A percentile compares a stretch with the other conserved stretches of the same genome.
phyloP scores from a whole-genome alignment of 148 eudicot species.

The Arbutus unedo region DNA sequence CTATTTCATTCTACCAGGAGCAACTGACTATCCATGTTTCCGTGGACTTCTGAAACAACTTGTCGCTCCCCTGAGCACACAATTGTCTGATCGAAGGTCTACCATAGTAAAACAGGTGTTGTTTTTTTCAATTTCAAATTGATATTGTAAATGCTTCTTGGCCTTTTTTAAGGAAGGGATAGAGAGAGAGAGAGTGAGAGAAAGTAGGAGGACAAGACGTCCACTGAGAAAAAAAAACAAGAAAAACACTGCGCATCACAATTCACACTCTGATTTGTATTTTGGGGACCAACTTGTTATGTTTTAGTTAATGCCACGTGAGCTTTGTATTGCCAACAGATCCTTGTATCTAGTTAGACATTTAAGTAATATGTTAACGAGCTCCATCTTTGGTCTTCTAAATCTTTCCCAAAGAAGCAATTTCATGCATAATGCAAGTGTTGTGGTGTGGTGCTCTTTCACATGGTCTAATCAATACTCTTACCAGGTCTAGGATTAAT shows the following conservation, averaged over 20 bases:
- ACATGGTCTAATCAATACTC: not conserved
- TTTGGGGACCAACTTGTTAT: not conserved
- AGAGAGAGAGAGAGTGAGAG: not conserved
- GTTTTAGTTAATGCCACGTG: not conserved
- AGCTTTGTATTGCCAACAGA: not conserved
- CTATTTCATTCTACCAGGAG: slow-evolving; percentile 51
- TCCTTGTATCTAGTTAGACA: not conserved
- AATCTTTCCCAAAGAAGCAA: slow-evolving; percentile 1
- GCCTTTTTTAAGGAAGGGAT: not conserved
- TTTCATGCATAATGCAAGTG: not conserved
- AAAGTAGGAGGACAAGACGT: too few relatives aligned
- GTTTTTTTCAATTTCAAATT: not conserved
- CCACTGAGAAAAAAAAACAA: too few relatives aligned
- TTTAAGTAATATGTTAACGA: not conserved
- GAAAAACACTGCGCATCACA: too few relatives aligned
- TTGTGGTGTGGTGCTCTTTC: not conserved
- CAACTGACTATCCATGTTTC: slow-evolving; percentile 79
- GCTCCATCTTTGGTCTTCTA: not conserved
- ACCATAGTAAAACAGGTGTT: slow-evolving; percentile 93
- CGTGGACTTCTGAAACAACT: slow-evolving; percentile 92
- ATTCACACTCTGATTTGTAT: not conserved
- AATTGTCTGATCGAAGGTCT: slow-evolving; percentile 87
- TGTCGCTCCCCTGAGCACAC: slow-evolving; percentile 78
- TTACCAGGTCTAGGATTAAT: not conserved
- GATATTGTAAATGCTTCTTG: not conserved